Evolutionary conservation across 1,139 yeast species (phyloP), one percentile per base, ranked within the genome.

Genomic region (Protomyces inundatus): DNA sequence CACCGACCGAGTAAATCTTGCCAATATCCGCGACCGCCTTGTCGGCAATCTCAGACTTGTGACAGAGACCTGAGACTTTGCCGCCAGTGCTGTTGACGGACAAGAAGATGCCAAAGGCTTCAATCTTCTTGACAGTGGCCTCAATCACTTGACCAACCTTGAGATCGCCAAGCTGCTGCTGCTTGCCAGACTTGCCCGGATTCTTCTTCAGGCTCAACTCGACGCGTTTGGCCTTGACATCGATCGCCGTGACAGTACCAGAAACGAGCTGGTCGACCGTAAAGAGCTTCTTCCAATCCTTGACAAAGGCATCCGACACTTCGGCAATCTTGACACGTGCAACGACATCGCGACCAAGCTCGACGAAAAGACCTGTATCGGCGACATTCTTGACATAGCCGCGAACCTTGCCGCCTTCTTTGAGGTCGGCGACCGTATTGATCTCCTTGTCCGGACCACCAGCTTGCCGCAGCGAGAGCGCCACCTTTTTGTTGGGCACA

Each of bases 91-190:
- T 89, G 70, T 86, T 90, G 66, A 93, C 79, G 68, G 83, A 84
- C 56, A 93, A 87, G 73, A 93, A 91, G 4, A 90, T 96, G 77
- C 98, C 98, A 72, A 85, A 93, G 63, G 89, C 96, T 58, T 91
- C 85, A 23, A 87, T 67, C 51, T 65, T 61, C 34, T 58, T 60
- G 61, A 88, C 85, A n/a, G 85, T 78, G 73, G 97, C 98, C 72
- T 87, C 93, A 69, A 78, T 83, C 35, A 87, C 77, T 35, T 87
- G 88, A 59, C 90, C 96, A 56, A 80, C 84, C 65, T 81, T 74
- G 66, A 90, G 78, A 66, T 89, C 95, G 39, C 81, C 84, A 69
- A 87, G 84, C 60, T 69, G 69, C 42, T 76, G 75, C 65, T 82
- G 78, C 67, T 84, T 74, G 40, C 85, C 86, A 60, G 96, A 95